Base-by-base conservation (phyloP, 805 yeast species). In the Teunomyces panamensis region DNA sequence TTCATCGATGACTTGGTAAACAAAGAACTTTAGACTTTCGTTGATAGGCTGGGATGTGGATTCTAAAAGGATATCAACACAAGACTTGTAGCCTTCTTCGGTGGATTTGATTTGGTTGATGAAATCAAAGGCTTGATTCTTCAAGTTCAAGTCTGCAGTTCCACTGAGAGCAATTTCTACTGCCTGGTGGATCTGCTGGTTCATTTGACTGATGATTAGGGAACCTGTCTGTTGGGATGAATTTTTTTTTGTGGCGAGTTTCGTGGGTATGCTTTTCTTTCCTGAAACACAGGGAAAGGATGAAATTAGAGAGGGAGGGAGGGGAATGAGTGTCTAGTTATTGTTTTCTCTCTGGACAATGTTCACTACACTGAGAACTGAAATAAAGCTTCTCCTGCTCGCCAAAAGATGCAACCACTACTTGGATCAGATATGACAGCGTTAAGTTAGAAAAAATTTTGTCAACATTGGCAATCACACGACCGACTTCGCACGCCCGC, bases 161-260 rank as follows among this genome's bases (percentile, higher is more conserved):
- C 87, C 85, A 63, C 83, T 81, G 46, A 87, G 78, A 6, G 96
- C 96, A 52, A 89, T 81, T 52, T 81, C 84, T 42, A 91, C 94
- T 36, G 96, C 97, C 69, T 89, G 94, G 64, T 81, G 89, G 58
- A 91, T 85, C 73, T 90, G 95, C 53, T 73, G 70, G 50, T 73
- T 75, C 74, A 56, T 59, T 37, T 26, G 41, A 17, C 5, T 20
- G 24, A 20, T 20, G 24, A 4, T 20, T 20, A 20, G 6, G 24
- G 6, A 20, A 20, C 24, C 24, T 20, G 6, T 20, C 24, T 20
- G 24, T 20, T 20, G 24, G 24, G 24, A 20, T 20, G 24, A 17
- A 5, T 20, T 20, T 20, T 20, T 20, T 20, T 20, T 20, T 20
- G 24, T 20, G 24, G 24, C 24, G 24, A 20, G 24, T 20, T 20